Conservation (phyloP, 2,329 filamentous ascomycete genomes). For the Trichoderma atrobrunneum region DNA sequence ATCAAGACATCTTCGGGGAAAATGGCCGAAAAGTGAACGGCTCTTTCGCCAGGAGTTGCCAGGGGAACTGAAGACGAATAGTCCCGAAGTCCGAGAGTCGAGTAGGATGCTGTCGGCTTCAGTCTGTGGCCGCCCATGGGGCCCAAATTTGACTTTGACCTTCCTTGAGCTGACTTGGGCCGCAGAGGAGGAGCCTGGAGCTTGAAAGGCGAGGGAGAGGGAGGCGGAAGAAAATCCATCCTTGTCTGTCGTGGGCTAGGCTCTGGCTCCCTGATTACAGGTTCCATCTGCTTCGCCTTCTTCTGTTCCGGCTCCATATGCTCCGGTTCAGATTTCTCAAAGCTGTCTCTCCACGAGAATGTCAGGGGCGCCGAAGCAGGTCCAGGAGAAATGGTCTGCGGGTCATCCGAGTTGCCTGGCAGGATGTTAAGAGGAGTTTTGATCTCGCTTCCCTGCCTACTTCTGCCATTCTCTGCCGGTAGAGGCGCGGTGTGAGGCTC, state of each 20-base stretch:
- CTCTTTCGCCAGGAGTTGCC: slow-evolving; percentile 33
- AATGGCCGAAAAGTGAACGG: slow-evolving; percentile 35
- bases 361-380: slow-evolving; percentile 66
- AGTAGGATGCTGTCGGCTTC: slow-evolving; percentile 39
- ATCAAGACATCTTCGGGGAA: slow-evolving; percentile 53
- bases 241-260: not conserved
- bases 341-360: slow-evolving; percentile 54
- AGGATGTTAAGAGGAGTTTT: not conserved
- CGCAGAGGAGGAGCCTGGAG: slow-evolving; percentile 13
- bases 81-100: slow-evolving; percentile 44
- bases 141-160: slow-evolving; percentile 18
- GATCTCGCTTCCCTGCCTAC: slow-evolving; percentile 39
- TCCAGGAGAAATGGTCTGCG: slow-evolving; percentile 55
- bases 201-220: slow-evolving; percentile 22
- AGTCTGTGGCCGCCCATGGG: slow-evolving; percentile 26
- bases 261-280: not conserved
- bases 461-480: slow-evolving; percentile 51
- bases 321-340: slow-evolving; percentile 30
- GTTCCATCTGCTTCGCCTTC: slow-evolving; percentile 12
- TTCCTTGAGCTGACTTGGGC: slow-evolving; percentile 18
- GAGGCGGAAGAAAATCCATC: slow-evolving; percentile 4
- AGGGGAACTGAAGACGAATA: slow-evolving; percentile 21
- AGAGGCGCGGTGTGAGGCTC: slow-evolving; percentile 62
- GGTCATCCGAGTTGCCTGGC: slow-evolving; percentile 25
- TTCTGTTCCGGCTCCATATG: slow-evolving; percentile 10